These are phyloP conservation scores for Russula griseocarnosa DNA, from an alignment of 768 basidiomycete genomes.

Conservation along the genomic window DNA sequence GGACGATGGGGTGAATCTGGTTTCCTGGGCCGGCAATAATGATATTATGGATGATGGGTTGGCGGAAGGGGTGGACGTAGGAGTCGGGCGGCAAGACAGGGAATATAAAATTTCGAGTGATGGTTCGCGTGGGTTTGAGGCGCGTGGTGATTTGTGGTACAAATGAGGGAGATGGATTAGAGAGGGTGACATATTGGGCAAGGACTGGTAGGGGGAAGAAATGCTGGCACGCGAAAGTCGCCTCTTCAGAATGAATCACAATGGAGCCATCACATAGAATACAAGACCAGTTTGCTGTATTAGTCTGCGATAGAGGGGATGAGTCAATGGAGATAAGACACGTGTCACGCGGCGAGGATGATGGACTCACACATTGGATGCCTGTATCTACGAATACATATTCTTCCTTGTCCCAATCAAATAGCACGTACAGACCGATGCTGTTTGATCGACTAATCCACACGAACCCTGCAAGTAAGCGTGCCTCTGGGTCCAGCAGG, in stretches of 20 bases:
- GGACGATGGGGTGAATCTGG: slow-evolving; percentile 1
- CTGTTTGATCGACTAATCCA: slow-evolving; percentile 55
- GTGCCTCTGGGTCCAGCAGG: slow-evolving; percentile 58
- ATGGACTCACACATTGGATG: slow-evolving; percentile 60
- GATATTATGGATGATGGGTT: slow-evolving; percentile 19
- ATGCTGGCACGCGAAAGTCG: slow-evolving; percentile 59
- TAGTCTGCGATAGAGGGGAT: slow-evolving; percentile 39
- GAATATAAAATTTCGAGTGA: slow-evolving; percentile 31
- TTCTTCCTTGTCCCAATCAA: slow-evolving; percentile 61
- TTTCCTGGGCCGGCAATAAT: slow-evolving; percentile 5
- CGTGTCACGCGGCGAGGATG: slow-evolving; percentile 3
- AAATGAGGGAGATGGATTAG: slow-evolving; percentile 22
- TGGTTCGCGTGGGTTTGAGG: slow-evolving; percentile 28
- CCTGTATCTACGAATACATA: slow-evolving; percentile 73
- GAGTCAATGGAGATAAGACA: background rate
- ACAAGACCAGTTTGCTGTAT: slow-evolving; percentile 75
- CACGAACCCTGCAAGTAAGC: slow-evolving; percentile 65
- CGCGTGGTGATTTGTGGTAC: slow-evolving; percentile 30
- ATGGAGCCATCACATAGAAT: slow-evolving; percentile 63
- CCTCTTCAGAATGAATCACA: slow-evolving; percentile 72
- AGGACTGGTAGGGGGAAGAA: slow-evolving; percentile 55
- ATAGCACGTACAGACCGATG: slow-evolving; percentile 58
- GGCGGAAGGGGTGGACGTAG: slow-evolving; percentile 22
- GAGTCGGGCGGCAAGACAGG: slow-evolving; percentile 25
- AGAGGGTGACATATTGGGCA: slow-evolving; percentile 32